Evolutionary conservation across 805 yeast species (phyloP), one percentile per base, ranked within the genome.

Genomic region (Suhomyces faveliae): DNA sequence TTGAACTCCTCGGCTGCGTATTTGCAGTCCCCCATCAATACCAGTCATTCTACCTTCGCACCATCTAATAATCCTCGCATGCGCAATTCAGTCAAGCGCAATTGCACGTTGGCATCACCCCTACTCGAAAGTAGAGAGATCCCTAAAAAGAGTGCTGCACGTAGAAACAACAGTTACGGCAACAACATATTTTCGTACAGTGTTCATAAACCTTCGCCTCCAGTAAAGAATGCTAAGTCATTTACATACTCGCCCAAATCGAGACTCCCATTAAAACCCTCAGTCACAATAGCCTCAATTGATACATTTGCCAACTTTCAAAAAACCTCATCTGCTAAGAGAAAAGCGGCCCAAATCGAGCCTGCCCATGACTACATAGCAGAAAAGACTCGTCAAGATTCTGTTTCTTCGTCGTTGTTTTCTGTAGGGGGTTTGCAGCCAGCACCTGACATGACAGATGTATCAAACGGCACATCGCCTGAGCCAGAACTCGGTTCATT

Each of bases 71-170:
- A 35, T 22, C 40, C 45, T 15, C 10, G 47, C 22, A 38, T 47
- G 47, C 47, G 46, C 20, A 40, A 47, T 40, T 40, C 50, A 3
- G 25, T 43, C 13, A 45, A 45, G 15, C 46, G 52, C 43, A 48
- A 54, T 35, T 40, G 56, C 24, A 49, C 62, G 3, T 51, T 62
- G 30, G 58, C 63, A 19, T 59, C 63, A 17, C 67, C 67, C n/a
- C 52, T 62, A 38, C 43, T 56, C 33, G 62, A 55, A 22, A 47
- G 50, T 25, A 41, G 44, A 27, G 50, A 17, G 48, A 45, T 24
- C 15, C 38, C 35, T 17, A 35, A 38, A 17, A 42, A 21, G 23
- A 20, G n/a, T n/a, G n/a, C 13, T 9, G 12, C 35, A n/a, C 40
- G 25, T n/a, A 19, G 27, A 20, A 42, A 42, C 33, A 12, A 42